Evolutionary conservation across 768 basidiomycete species (phyloP), one percentile per base, ranked within the genome.

Genomic region (Agaricus blazei): DNA sequence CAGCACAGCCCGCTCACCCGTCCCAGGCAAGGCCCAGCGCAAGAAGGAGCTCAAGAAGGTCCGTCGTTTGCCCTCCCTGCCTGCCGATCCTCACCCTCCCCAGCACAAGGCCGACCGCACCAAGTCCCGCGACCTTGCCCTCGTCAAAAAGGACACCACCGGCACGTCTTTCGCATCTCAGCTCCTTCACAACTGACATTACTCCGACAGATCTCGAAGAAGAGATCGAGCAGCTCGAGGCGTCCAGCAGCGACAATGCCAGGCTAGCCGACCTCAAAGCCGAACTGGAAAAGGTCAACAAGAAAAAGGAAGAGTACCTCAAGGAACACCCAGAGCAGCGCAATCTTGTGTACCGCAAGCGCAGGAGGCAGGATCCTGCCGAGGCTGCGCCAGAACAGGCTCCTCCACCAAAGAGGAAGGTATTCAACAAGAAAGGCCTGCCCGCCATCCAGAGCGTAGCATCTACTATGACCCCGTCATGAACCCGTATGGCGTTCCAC

Each of bases 11-110:
- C n/a, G 24, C 51, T 59, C 19, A 58, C 27, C 26, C 61, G 51
- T 28, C 36, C 34, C 62, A 97, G 94, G 94, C 53, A 98, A 98
- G 72, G 85, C 91, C 3, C 87, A 87, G 66, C 80, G 92, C 57
- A 94, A 93, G 70, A 98, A 94, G 68, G 96, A 99, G 68, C 75
- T 98, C 43, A 96, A 96, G 75, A 96, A 93, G 87, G 93, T 86
- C 71, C 61, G 82, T 59, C 31, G 19, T 6, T 34, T 0, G 7
- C 7, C 11, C 7, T 34, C 34, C 11, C 11, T 34, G 7, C 31
- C 11, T 34, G 34, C 7, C 3, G 7, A 34, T 8, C 34, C 34
- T 34, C 34, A 34, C 34, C 34, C 50, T 77, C 70, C 70, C 81
- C 87, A 95, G 93, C 96, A 98, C 78, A 98, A 97, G 76, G 72